Conservation (phyloP, 179 eudicot genomes). For the Corrigiola litoralis region DNA sequence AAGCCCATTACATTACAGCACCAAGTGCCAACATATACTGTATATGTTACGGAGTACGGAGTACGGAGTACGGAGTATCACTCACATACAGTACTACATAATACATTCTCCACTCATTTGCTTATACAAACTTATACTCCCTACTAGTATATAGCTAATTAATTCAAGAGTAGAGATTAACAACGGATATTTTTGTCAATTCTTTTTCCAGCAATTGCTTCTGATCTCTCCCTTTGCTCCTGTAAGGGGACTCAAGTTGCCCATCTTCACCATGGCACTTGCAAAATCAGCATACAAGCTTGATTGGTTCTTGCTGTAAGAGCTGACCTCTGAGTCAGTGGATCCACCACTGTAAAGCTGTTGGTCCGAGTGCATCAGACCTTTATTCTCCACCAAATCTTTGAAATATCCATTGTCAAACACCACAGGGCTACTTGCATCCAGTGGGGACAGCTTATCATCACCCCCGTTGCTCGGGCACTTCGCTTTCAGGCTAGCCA, state of each 20-base stretch:
- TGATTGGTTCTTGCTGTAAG: slow-evolving; percentile 14
- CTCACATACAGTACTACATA: too few species aligned
- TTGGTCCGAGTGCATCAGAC: slow-evolving; percentile 25
- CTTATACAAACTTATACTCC: too few species aligned
- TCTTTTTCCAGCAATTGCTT: slow-evolving; percentile 20
- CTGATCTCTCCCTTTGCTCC: slow-evolving; percentile 19
- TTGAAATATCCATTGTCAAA: slow-evolving; percentile 23
- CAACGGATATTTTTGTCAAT: background rate
- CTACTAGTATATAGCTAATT: too few species aligned
- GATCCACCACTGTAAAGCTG: slow-evolving; percentile 24
- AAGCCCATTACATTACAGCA: too few species aligned
- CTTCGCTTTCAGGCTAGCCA: slow-evolving; percentile 11
- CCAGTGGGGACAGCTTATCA: slow-evolving; percentile 11
- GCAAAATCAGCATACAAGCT: slow-evolving; percentile 13
- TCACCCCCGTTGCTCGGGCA: slow-evolving; percentile 40
- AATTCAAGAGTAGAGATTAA: background rate
- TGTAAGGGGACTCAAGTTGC: slow-evolving; percentile 21
- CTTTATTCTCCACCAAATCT: slow-evolving; percentile 16
- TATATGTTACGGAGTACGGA: too few species aligned
- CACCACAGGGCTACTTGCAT: slow-evolving; percentile 7
- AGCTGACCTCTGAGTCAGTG: slow-evolving; percentile 25
- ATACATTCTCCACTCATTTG: background rate
- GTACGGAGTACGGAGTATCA: too few species aligned
- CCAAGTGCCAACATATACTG: too few species aligned
- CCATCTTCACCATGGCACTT: slow-evolving; percentile 21